Conservation (phyloP, 2,329 filamentous ascomycete species). For the Tolypocladium amazonense region DNA sequence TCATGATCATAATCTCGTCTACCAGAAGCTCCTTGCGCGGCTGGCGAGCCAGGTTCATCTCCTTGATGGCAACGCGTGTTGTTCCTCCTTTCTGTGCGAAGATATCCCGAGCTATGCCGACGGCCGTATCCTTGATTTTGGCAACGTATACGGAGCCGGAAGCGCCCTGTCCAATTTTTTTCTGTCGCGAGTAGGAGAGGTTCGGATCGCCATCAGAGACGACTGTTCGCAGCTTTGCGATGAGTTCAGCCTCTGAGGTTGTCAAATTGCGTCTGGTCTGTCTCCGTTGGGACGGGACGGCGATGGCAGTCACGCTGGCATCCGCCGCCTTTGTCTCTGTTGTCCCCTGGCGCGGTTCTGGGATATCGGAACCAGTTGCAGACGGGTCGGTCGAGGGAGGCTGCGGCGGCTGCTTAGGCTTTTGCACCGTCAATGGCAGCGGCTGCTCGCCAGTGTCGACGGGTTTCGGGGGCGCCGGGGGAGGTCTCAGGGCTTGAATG, state of each 20-base stretch:
- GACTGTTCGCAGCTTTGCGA: conserved; percentile 87
- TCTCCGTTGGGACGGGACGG: conserved; percentile 74
- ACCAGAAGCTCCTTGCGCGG: conserved; percentile 97
- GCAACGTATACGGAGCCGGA: conserved; percentile 97
- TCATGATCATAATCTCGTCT: conserved; percentile 99
- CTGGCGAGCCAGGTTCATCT: conserved; percentile 98
- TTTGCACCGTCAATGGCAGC: not conserved
- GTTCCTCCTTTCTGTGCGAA: conserved; percentile 69
- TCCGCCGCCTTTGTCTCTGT: conserved; percentile 31
- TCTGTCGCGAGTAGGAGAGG: conserved; percentile 95
- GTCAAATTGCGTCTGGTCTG: conserved; percentile 51
- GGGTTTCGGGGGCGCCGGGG: not conserved
- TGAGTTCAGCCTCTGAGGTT: conserved; percentile 94
- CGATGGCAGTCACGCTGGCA: conserved; percentile 46
- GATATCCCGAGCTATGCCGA: conserved; percentile 69
- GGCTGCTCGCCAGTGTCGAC: not conserved
- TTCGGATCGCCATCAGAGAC: conserved; percentile 94
- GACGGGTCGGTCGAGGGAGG: not conserved
- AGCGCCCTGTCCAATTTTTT: conserved; percentile 98
- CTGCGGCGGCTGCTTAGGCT: not conserved
- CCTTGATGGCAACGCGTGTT: conserved; percentile 94
- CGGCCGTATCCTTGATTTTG: conserved; percentile 79
- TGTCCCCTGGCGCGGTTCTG: not conserved
- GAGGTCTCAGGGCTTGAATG: not conserved
- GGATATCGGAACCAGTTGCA: not conserved